Base-by-base conservation (phyloP, 345 rosid genomes). In the Aegle marmelos region DNA sequence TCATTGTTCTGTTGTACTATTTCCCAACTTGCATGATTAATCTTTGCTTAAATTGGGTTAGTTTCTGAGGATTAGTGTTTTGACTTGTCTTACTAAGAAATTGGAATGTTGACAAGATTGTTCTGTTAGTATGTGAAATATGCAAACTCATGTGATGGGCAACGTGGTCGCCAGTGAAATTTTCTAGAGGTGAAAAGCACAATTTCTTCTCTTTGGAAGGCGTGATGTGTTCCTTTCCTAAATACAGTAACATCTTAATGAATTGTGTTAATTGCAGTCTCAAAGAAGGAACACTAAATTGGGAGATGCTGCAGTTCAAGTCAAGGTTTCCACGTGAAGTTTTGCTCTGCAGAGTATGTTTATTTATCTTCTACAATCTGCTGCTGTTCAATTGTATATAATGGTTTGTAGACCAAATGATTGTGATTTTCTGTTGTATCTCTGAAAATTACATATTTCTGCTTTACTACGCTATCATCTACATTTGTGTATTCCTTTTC, bases 241-340 rank as follows among this genome's bases (percentile, higher is more conserved):
- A 61, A 69, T 36, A 62, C 36, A 71, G 67, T 57, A 54, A 66
- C 48, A 39, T 60, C 25, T 41, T 21, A 27, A 30, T 81, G 53
- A 68, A 57, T 75, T 84, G 48, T 65, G 45, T 82, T 61, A 72
- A 39, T 77, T 86, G 86, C 88, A 96, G 99, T 85, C 82, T 96
- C 73, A 94, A 96, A 82, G 97, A 89, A 83, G 98, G 98, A 83
- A 90, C 90, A 17, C 92, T 96, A 56, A 96, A 94, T 81, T 85
- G 88, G 82, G 98, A 96, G 90, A 89, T 96, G n/a, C 79, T 96
- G 90, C 97, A 88, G 86, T 94, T 94, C 86, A 96, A 96, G 83
- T 88, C 97, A 78, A 91, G 83, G 84, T 96, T 94, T 86, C 98
- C 99, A 24, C 95, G 93, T 1, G 98, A 96, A 88, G 88, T 96